Percentiles rank a stretch among this genome's conserved stretches.
Evolutionary conservation across 495 filamentous ascomycete genomes (phyloP).

Genomic region (Trichoderma asperelloides): DNA sequence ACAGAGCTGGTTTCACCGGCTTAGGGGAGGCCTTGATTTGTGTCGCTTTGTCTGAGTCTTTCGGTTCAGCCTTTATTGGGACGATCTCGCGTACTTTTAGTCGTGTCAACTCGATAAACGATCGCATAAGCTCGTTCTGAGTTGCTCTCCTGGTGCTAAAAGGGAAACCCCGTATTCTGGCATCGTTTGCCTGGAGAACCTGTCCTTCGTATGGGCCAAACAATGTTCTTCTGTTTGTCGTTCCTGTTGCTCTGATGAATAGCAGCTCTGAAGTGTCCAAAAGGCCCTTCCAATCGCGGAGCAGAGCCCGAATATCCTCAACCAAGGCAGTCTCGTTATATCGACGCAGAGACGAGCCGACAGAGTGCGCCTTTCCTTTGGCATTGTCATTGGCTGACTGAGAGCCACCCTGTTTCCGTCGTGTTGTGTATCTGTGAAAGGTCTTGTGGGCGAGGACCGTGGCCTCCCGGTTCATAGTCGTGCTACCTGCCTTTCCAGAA

Average conservation of each 20-base stretch:
- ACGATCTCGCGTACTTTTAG: slow-evolving; percentile 69
- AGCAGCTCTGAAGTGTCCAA: slow-evolving; percentile 76
- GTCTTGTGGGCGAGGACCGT: slow-evolving; percentile 90
- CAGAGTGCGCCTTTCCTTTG: slow-evolving; percentile 88
- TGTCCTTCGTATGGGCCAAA: slow-evolving; percentile 89
- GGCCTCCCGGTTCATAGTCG: slow-evolving; percentile 62
- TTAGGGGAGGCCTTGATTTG: slow-evolving; percentile 25
- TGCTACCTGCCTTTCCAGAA: slow-evolving; percentile 53
- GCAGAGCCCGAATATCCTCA: slow-evolving; percentile 69
- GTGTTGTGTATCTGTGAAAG: slow-evolving; percentile 93
- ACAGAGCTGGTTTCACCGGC: slow-evolving; percentile 46
- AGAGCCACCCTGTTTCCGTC: slow-evolving; percentile 89
- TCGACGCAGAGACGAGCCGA: slow-evolving; percentile 77
- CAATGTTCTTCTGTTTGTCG: slow-evolving; percentile 70
- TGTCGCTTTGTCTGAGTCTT: slow-evolving; percentile 24
- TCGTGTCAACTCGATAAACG: slow-evolving; percentile 84
- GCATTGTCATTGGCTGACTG: slow-evolving; percentile 88
- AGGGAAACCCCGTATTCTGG: slow-evolving; percentile 79
- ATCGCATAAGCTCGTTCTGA: slow-evolving; percentile 85
- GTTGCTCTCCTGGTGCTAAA: slow-evolving; percentile 94
- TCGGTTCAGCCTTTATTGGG: slow-evolving; percentile 46
- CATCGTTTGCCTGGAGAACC: slow-evolving; percentile 70
- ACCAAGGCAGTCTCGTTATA: slow-evolving; percentile 88
- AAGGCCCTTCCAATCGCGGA: slow-evolving; percentile 71
- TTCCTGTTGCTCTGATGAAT: slow-evolving; percentile 84